Conservation (phyloP, 2,329 filamentous ascomycete species). For the Penicillium freii region DNA sequence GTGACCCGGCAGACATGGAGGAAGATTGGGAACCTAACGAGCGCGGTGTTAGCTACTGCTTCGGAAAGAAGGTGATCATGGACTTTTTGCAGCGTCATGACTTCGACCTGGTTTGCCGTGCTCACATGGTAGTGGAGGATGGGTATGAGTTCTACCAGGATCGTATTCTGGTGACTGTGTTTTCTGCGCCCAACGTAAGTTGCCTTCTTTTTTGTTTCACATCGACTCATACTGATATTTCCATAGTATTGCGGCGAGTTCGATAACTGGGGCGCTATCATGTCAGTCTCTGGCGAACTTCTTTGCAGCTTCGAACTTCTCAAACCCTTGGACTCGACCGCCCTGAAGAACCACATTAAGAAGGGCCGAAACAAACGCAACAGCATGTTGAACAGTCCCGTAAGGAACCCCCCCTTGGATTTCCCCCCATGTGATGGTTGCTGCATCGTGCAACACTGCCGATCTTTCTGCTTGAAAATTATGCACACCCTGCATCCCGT, state of each 20-base stretch:
- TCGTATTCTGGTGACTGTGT: slow-evolving; percentile 90
- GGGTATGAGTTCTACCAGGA: slow-evolving; percentile 99
- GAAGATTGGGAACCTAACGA: slow-evolving; percentile 98
- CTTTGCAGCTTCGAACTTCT: slow-evolving; percentile 96
- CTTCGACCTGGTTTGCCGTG: slow-evolving; percentile 94
- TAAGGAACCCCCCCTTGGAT: slow-evolving; percentile 53
- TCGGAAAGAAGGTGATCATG: slow-evolving; percentile 96
- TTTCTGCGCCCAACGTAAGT: slow-evolving; percentile 93
- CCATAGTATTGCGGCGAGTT: slow-evolving; percentile 95
- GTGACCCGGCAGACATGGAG: slow-evolving; percentile 96
- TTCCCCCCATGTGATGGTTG: slow-evolving; percentile 22
- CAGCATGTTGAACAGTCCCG: slow-evolving; percentile 93
- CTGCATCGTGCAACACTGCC: slow-evolving; percentile 23
- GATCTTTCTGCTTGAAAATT: slow-evolving; percentile 7
- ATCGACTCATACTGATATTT: slow-evolving; percentile 21
- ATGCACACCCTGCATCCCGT: background rate
- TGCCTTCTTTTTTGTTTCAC: background rate
- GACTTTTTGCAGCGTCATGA: slow-evolving; percentile 93
- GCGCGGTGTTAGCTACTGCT: slow-evolving; percentile 95
- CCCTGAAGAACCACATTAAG: slow-evolving; percentile 97
- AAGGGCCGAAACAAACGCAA: slow-evolving; percentile 93
- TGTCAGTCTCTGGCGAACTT: slow-evolving; percentile 92
- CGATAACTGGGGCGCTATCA: slow-evolving; percentile 98
- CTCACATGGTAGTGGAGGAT: slow-evolving; percentile 99
- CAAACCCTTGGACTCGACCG: slow-evolving; percentile 93